A percentile compares a stretch with the other conserved stretches of the same genome.
Evolutionary conservation across 345 rosid genomes (phyloP).

Genomic region (Gossypium ekmanianum): DNA sequence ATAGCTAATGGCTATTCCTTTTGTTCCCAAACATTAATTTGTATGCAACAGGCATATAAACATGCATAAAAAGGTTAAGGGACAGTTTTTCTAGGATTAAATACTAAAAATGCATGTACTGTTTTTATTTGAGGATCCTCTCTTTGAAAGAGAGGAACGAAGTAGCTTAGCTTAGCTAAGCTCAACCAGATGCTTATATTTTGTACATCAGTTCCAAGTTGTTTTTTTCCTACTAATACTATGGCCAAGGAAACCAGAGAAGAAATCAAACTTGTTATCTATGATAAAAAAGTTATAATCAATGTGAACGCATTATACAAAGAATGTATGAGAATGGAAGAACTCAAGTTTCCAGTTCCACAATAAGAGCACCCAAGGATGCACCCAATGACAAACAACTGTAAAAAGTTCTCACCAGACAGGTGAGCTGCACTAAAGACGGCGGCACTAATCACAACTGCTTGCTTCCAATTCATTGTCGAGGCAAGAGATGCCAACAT

Average conservation of each 20-base stretch:
- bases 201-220: not conserved
- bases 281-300: conserved; percentile 31
- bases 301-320: conserved; percentile 72
- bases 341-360: conserved; percentile 67
- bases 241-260: not conserved
- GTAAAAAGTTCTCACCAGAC: conserved; percentile 56
- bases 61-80: too few species aligned
- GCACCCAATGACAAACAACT: conserved; percentile 65
- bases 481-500: conserved; percentile 58
- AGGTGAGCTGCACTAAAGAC: conserved; percentile 78
- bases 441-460: conserved; percentile 54
- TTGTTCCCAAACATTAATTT: too few species aligned
- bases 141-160: too few species aligned
- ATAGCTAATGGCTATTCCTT: too few species aligned
- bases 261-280: conserved; percentile 1
- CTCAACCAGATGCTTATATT: not conserved
- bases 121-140: too few species aligned
- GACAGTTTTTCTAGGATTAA: too few species aligned
- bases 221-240: not conserved
- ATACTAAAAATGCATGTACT: too few species aligned
- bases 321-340: conserved; percentile 63
- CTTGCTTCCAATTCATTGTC: conserved; percentile 51
- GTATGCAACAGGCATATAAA: too few species aligned
- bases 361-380: conserved; percentile 65
- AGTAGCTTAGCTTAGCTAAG: too few species aligned